Base-by-base conservation (phyloP, 805 yeast genomes). In the Wickerhamomyces queroliae region DNA sequence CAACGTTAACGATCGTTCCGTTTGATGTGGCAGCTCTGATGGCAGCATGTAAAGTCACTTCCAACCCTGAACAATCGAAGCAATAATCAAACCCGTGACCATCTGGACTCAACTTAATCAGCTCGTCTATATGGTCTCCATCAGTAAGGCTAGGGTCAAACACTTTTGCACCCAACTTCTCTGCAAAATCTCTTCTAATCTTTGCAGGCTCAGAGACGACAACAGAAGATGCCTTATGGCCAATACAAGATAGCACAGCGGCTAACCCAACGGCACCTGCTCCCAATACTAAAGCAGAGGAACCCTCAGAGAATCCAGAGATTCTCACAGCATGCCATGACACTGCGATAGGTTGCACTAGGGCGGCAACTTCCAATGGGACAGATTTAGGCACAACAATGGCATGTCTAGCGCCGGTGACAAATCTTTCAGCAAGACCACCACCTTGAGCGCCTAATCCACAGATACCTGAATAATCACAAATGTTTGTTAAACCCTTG, bases 1-100 rank as follows among this genome's bases (percentile, higher is more conserved):
- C 86, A 40, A 80, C 71, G 55, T 79, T 80, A 23, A 76, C 74
- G n/a, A 78, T 73, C 2, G 66, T 63, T 33, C 86, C 86, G 45
- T 74, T 67, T 6, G 75, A 70, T 1, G 70, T 61, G 8, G 76
- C 58, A 5, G 76, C 74, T 28, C 61, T 63, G 28, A 80, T 53
- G 4, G 76, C 74, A 5, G 80, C 66, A 35, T 66, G 66, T 39
- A 74, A 69, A 11, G 84, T 79, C 8, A 69, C 66, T 38, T 67
- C 72, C 9, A 76, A 58, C 17, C 82, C 82, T 2, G 79, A 71
- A 48, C 78, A 72, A 49, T 76, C 82, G 51, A 64, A 76, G 2
- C 76, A 55, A 38, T 67, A 66, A 42, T 71, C 66, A 44, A 66
- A 76, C 2, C 82, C 81, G 37, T 57, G 61, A 24, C 61, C 63